These are phyloP conservation scores for Monosporascus sp. DNA, from an alignment of 2,329 filamentous ascomycete genomes.

Conservation along the genomic window DNA sequence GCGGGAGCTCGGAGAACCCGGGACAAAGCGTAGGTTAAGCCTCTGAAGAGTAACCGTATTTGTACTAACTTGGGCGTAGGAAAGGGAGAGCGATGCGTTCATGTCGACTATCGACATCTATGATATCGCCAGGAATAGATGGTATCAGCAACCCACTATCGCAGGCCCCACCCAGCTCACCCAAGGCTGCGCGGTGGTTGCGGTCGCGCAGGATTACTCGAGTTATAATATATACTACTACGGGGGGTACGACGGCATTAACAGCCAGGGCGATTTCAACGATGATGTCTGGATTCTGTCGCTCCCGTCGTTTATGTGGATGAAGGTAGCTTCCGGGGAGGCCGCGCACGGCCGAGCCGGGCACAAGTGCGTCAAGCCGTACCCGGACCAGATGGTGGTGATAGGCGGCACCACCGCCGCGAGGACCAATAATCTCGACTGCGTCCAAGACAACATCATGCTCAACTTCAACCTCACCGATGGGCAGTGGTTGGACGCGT, in stretches of 20 bases:
- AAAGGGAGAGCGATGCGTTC: conserved; percentile 62
- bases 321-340: conserved; percentile 40
- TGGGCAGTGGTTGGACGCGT: conserved; percentile 63
- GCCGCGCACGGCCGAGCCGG: conserved; percentile 57
- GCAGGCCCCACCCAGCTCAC: conserved; percentile 51
- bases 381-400: conserved; percentile 75
- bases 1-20: conserved; percentile 23
- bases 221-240: conserved; percentile 84
- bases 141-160: conserved; percentile 63
- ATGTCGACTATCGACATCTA: conserved; percentile 70
- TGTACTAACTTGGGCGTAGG: conserved; percentile 32
- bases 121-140: conserved; percentile 62
- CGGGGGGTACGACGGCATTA: conserved; percentile 62
- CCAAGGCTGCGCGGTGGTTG: conserved; percentile 69
- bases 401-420: conserved; percentile 58
- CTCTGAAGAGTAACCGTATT: neutral
- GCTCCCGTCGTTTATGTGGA: conserved; percentile 77
- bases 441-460: conserved; percentile 43
- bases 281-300: conserved; percentile 79
- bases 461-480: conserved; percentile 68
- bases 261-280: conserved; percentile 31
- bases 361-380: conserved; percentile 69
- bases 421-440: conserved; percentile 26
- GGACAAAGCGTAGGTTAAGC: conserved; percentile 33
- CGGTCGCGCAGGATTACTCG: conserved; percentile 62